Evolutionary conservation across 805 yeast species (phyloP), one percentile per base, ranked within the genome.

Genomic region (Pichia sporocuriosa): DNA sequence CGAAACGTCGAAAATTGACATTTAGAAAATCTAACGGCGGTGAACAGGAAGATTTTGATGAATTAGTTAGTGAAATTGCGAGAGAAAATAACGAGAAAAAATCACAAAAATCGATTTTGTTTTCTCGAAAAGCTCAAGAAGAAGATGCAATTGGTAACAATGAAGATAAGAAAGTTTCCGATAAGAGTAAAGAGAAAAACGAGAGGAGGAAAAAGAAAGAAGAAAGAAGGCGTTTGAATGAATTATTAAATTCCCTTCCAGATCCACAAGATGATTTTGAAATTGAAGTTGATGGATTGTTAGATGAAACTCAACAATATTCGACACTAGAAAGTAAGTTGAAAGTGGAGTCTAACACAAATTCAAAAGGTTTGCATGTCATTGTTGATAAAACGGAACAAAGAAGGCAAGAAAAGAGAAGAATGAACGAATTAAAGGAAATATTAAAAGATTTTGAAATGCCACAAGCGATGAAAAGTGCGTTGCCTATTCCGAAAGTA

Each of bases 201-300:
- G 43, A 35, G 6, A 43, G 25, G 30, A 40, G 27, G 9, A 16
- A 12, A 5, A 40, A 29, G 23, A 48, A 37, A 15, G 16, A 32
- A 8, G 20, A 24, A 17, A 31, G n/a, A 7, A 33, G 30, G 8
- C 35, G 32, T 17, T 11, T 50, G 8, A 23, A 33, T 2, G 36
- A 42, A 25, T 20, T 38, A 5, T 24, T 50, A 8, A 22, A 24
- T 8, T 17, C 16, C 6, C 26, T 50, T 12, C 52, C 54, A 0
- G 44, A 44, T 19, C 46, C 54, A 3, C 29, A 35, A 11, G 48
- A 50, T 35, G 44, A 50, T 38, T 48, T 42, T 44, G 53, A 49
- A 21, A 40, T 49, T 15, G 35, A 45, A 17, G 17, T 43, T 8
- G 45, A 42, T 4, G 35, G 20, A 8, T 20, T 35, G 9, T 17